A percentile compares a stretch with the other conserved stretches of the same genome.
Evolutionary conservation across 768 basidiomycete species (phyloP).

Genomic region (Termitomyces sp.): DNA sequence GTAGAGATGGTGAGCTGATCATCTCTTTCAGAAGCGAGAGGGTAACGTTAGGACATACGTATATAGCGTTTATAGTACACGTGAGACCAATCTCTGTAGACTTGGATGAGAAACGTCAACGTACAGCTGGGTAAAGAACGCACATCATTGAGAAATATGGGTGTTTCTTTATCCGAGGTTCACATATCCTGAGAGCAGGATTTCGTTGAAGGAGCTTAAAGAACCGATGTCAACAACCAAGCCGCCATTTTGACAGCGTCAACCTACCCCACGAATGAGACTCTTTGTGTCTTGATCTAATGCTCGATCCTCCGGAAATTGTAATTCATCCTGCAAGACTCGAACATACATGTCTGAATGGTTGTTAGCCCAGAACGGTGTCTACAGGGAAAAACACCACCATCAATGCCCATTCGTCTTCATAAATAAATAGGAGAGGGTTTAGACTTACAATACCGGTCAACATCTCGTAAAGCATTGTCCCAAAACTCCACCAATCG

Average conservation of each 20-base stretch:
- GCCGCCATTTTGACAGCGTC: not conserved
- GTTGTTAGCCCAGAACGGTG: constrained; percentile 89
- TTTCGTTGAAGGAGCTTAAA: constrained; percentile 85
- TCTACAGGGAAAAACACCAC: constrained; percentile 37
- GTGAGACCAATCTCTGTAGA: constrained; percentile 81
- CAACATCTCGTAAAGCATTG: constrained; percentile 97
- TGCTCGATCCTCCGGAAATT: constrained; percentile 86
- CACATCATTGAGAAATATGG: constrained; percentile 95
- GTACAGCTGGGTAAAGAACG: constrained; percentile 21
- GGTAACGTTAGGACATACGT: constrained; percentile 46
- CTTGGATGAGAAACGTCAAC: constrained; percentile 9
- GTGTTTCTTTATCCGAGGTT: constrained; percentile 90
- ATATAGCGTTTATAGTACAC: constrained; percentile 94
- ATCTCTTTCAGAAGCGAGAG: constrained; percentile 1
- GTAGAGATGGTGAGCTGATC: constrained; percentile 4
- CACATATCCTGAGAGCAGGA: constrained; percentile 84
- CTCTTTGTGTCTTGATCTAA: constrained; percentile 95
- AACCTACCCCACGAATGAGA: constrained; percentile 85
- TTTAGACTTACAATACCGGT: constrained; percentile 77
- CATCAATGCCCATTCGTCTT: not conserved
- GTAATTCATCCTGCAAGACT: constrained; percentile 84
- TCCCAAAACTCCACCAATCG: constrained; percentile 98
- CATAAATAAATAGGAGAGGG: constrained; percentile 12
- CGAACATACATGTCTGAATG: constrained; percentile 94
- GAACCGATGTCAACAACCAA: constrained; percentile 3